Conservation (phyloP, 305 asterid genomes). For the Nicotiana rustica region DNA sequence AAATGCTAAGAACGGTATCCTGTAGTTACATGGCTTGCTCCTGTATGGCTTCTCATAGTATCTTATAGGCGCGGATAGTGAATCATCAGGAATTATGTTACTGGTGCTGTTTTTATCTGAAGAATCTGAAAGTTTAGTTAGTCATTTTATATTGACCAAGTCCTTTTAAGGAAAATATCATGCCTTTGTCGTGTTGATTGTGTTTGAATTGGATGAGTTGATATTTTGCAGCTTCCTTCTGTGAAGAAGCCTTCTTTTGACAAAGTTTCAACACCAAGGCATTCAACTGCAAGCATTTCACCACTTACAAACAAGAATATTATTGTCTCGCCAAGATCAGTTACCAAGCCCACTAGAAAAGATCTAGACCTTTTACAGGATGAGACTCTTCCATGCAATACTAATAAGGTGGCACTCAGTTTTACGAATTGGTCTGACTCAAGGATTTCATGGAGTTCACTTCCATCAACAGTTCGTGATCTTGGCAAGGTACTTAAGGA, state of each 20-base stretch:
- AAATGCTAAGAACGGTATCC: not conserved
- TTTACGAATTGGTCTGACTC: conserved; percentile 54
- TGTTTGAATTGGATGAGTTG: not conserved
- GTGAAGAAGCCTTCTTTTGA: conserved; percentile 46
- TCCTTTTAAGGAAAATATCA: not conserved
- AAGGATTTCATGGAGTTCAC: conserved; percentile 60
- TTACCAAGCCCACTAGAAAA: conserved; percentile 48
- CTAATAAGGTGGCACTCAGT: conserved; percentile 54
- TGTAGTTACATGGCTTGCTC: conserved; percentile 19
- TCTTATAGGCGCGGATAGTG: not conserved
- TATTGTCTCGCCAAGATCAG: conserved; percentile 57
- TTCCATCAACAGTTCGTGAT: conserved; percentile 59
- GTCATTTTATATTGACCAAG: not conserved
- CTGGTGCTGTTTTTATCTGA: not conserved
- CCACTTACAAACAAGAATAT: conserved; percentile 72
- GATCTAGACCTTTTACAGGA: conserved; percentile 51
- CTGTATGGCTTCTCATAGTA: not conserved
- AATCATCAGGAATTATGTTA: not conserved
- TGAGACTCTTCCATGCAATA: conserved; percentile 49
- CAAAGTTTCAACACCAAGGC: conserved; percentile 46
- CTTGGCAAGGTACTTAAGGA: conserved; percentile 74
- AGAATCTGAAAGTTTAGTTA: not conserved
- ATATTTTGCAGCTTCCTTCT: conserved; percentile 47
- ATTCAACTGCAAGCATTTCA: conserved; percentile 42
- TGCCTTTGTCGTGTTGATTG: not conserved